These are phyloP conservation scores for Talaromyces amestolkiae DNA, from an alignment of 2,329 filamentous ascomycete species.

Conservation along the genomic window DNA sequence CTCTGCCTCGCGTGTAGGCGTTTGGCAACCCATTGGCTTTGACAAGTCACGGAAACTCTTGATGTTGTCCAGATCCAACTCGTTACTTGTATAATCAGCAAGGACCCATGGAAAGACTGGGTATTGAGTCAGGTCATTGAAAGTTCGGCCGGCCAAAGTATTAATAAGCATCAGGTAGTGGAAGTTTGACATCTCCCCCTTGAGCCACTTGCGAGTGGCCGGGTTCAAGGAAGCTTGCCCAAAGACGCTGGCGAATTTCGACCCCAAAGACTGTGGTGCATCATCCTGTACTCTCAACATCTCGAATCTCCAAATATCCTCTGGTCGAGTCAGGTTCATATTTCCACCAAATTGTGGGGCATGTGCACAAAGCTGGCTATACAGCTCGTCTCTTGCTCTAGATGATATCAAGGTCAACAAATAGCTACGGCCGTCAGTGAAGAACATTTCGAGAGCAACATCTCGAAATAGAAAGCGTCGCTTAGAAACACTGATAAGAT, in stretches of 20 bases:
- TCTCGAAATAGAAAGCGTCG: conserved; percentile 92
- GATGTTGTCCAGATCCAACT: conserved; percentile 81
- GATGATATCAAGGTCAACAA: conserved; percentile 80
- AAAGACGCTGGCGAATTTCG: conserved; percentile 90
- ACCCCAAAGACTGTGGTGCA: conserved; percentile 67
- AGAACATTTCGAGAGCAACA: conserved; percentile 95
- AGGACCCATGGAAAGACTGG: conserved; percentile 97
- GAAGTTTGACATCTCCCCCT: conserved; percentile 95
- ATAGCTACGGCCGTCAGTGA: conserved; percentile 94
- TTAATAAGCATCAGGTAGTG: conserved; percentile 99
- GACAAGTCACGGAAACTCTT: conserved; percentile 85
- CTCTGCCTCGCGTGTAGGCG: conserved; percentile 68
- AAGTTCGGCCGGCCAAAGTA: conserved; percentile 92
- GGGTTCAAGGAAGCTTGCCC: conserved; percentile 78
- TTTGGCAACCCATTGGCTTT: conserved; percentile 95
- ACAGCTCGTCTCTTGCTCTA: conserved; percentile 73
- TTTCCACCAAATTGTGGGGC: conserved; percentile 75
- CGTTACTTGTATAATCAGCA: conserved; percentile 91
- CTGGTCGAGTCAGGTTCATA: conserved; percentile 68
- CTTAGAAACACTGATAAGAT: conserved; percentile 94
- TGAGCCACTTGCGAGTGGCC: conserved; percentile 83
- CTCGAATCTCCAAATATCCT: conserved; percentile 90
- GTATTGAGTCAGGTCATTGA: conserved; percentile 97
- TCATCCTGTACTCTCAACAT: conserved; percentile 69
- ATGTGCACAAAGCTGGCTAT: conserved; percentile 70